A percentile compares a stretch with the other conserved stretches of the same genome.
Conservation (phyloP, 768 basidiomycete genomes). For the Scleroderma citrinum region DNA sequence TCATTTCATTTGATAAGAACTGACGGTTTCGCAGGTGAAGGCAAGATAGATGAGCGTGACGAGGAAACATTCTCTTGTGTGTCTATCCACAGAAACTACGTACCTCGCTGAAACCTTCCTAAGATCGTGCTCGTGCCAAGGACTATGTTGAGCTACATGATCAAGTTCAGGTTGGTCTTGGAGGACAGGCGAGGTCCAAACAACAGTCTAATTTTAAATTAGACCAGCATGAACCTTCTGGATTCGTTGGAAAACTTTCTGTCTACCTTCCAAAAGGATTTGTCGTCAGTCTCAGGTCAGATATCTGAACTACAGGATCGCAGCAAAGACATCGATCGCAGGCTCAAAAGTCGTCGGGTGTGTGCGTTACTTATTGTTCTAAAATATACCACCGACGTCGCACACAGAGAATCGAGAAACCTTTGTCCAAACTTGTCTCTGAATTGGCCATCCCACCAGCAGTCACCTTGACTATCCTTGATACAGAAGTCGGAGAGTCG, state of each 20-base stretch:
- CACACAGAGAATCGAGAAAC: conserved; percentile 78
- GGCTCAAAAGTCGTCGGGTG: conserved; percentile 81
- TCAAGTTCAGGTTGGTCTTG: conserved; percentile 66
- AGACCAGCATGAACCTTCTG: conserved; percentile 85
- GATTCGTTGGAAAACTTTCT: conserved; percentile 88
- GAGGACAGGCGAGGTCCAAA: not conserved
- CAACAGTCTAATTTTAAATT: conserved; percentile 7
- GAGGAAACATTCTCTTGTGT: conserved; percentile 11
- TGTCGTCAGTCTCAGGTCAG: conserved; percentile 92
- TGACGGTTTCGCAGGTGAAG: too few relatives aligned
- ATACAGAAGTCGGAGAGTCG: conserved; percentile 78
- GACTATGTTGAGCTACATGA: conserved; percentile 88
- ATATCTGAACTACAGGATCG: conserved; percentile 90
- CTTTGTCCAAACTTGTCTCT: conserved; percentile 72
- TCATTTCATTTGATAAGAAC: not conserved
- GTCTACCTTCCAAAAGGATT: conserved; percentile 91
- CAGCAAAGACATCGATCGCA: conserved; percentile 85
- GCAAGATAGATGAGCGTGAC: not conserved
- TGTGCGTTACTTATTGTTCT: conserved; percentile 18
- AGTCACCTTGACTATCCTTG: conserved; percentile 71
- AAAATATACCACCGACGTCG: conserved; percentile 2
- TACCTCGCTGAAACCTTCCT: not conserved
- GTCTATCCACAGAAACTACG: not conserved
- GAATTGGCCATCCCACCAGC: conserved; percentile 80
- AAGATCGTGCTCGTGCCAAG: conserved; percentile 38